Evolutionary conservation across 805 yeast genomes (phyloP).

Genomic region (Ogataea methanolica): DNA sequence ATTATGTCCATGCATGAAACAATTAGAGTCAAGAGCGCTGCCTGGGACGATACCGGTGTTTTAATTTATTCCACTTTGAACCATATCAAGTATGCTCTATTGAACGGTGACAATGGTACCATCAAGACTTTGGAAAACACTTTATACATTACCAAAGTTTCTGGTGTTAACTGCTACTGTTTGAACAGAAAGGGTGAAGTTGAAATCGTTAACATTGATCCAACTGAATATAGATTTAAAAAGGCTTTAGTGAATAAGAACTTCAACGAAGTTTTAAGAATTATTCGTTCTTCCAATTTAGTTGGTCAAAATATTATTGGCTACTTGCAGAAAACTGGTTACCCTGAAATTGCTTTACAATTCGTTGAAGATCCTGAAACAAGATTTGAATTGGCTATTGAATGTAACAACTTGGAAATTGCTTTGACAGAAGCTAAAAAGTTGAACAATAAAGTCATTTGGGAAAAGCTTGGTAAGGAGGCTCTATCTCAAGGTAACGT

Average conservation of each 20-base stretch:
- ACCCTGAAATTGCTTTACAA: conserved; percentile 95
- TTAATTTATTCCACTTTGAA: conserved; percentile 90
- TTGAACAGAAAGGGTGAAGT: conserved; percentile 83
- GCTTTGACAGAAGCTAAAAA: conserved; percentile 87
- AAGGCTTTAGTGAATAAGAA: conserved; percentile 85
- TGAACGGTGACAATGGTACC: conserved; percentile 94
- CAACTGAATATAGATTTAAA: conserved; percentile 96
- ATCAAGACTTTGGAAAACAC: conserved; percentile 90
- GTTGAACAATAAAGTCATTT: conserved; percentile 60
- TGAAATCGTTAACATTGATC: conserved; percentile 76
- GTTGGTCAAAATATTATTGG: conserved; percentile 98
- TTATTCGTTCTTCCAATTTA: conserved; percentile 81
- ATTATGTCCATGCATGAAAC: conserved; percentile 91
- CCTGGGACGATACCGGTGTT: conserved; percentile 95
- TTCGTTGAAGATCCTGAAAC: conserved; percentile 96
- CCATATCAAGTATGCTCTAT: conserved; percentile 88
- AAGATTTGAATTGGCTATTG: conserved; percentile 90
- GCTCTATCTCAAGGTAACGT: conserved; percentile 89
- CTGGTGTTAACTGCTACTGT: conserved; percentile 70
- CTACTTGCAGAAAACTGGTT: conserved; percentile 90
- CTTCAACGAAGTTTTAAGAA: conserved; percentile 85
- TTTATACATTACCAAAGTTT: conserved; percentile 69
- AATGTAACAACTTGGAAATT: conserved; percentile 81
- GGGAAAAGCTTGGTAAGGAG: conserved; percentile 82
- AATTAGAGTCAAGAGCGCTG: conserved; percentile 91